Base-by-base conservation (phyloP, 306 rosid species). In the Rosa chinensis region DNA sequence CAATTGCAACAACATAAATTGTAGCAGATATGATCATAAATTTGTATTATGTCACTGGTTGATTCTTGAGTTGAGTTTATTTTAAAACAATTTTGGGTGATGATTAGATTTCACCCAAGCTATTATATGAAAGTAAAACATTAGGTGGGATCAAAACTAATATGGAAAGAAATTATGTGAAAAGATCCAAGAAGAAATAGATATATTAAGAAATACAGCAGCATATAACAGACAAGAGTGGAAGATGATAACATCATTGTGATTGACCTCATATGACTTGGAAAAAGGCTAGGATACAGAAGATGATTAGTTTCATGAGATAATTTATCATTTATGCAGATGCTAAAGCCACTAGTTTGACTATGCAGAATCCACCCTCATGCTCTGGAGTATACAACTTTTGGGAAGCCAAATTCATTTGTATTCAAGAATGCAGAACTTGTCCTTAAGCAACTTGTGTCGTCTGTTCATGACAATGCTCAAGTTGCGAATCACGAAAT, bases 371-470 rank as follows among this genome's bases (percentile, higher is more conserved):
- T 85, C 69, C 91, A 89, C 68, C 79, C 87, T 52, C 82, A 82
- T 73, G 72, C 95, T 66, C 78, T 94, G 79, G 84, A 89, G 61
- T 94, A 88, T 79, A 88, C 97, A 21, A 71, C 87, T 81, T 92
- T 86, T 47, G 97, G 97, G 66, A 94, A 94, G 84, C 99, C 97
- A 71, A 84, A 89, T 84, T 88, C 99, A 50, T 87, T 87, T 37
- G 97, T 92, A 53, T 94, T 92, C 87, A 88, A 84, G 84, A 94
- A 87, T 74, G 99, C 99, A 32, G 97, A 90, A 83, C 75, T 40
- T 80, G 84, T 91, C 82, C 88, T 94, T 25, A 78, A 86, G 83
- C 86, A 90, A 84, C 86, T 84, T 42, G 82, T 72, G 78, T 72
- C 74, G 4, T 78, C 73, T 28, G 74, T 70, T 77, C 47, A 50